Percentiles rank a stretch among this genome's conserved stretches.
These are phyloP conservation scores for Cryptococcus sp. DNA, from an alignment of 1,284 basidiomycete genomes.

Conservation along the genomic window DNA sequence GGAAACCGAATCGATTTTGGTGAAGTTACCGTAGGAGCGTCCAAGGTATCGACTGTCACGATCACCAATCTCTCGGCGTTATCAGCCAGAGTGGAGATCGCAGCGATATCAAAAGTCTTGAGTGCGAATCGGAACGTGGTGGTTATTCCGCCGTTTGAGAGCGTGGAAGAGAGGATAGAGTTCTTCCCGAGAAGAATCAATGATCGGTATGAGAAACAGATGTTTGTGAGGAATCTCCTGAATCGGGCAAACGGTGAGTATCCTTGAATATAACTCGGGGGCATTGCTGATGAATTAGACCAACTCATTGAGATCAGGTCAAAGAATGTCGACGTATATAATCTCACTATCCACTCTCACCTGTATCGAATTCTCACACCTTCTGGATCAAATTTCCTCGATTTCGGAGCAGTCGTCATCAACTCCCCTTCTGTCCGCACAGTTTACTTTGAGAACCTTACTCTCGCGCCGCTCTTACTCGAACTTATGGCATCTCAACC, in stretches of 20 bases:
- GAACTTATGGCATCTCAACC: conserved; percentile 51
- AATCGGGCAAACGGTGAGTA: conserved; percentile 31
- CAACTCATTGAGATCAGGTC: conserved; percentile 51
- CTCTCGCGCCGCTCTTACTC: conserved; percentile 40
- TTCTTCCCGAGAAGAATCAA: conserved; percentile 53
- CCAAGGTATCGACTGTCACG: conserved; percentile 44
- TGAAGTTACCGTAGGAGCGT: conserved; percentile 51
- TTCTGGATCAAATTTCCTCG: conserved; percentile 51
- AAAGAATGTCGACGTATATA: conserved; percentile 51
- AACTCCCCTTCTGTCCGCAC: conserved; percentile 50
- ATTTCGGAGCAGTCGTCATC: conserved; percentile 53
- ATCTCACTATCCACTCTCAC: conserved; percentile 52
- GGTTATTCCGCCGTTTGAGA: conserved; percentile 49
- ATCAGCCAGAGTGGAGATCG: conserved; percentile 50
- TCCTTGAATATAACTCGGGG: conserved; percentile 19
- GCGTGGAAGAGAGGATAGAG: conserved; percentile 50
- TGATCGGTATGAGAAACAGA: conserved; percentile 51
- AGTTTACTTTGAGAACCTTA: conserved; percentile 50
- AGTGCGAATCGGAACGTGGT: conserved; percentile 52
- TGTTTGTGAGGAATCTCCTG: conserved; percentile 47
- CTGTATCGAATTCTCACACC: conserved; percentile 54
- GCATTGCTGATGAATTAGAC: conserved; percentile 5
- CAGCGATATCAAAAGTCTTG: conserved; percentile 52
- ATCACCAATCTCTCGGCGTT: conserved; percentile 50
- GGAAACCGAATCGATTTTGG: conserved; percentile 49